Evolutionary conservation across 2,329 filamentous ascomycete genomes (phyloP), one percentile per base, ranked within the genome.

Genomic region (Aureobasidium subglaciale): DNA sequence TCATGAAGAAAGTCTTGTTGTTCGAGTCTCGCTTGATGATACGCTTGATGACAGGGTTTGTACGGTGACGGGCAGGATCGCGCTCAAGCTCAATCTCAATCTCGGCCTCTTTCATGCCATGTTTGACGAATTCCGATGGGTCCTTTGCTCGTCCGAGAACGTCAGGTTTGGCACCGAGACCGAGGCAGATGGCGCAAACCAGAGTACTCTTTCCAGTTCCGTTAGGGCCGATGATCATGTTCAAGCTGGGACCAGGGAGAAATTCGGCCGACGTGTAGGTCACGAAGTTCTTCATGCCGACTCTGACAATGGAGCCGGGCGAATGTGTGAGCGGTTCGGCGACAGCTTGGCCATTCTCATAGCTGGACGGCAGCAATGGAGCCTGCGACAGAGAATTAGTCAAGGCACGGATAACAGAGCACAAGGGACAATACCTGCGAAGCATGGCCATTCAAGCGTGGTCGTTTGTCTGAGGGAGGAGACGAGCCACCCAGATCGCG

Each of bases 191-290:
- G 41, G 93, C 93, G 71, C 93, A 99, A 40, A 99, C 92, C 24
- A 99, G 78, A 0, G 93, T 96, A 72, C 92, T 97, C 73, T 99
- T 99, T 55, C 93, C 93, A 0, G 93, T 97, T 30, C 93, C 93
- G 65, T 99, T 99, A n/a, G 93, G 93, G 0, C 93, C 93, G 63
- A 99, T 96, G 53, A 99, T 86, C 92, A 99, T 97, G 69, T 99
- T 99, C 65, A 99, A 72, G 67, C 88, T 92, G 1, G 93, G 92
- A 0, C 93, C 93, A 11, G 90, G 90, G 57, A 86, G 83, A 70
- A 97, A 96, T 61, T 96, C 91, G 55, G 90, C 92, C 53, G 86
- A 84, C 48, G 88, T 90, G 72, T 99, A 99, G 0, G 93, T 99
- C 55, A 99, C 90, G 64, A 99, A 99, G 70, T 97, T 88, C 46